Evolutionary conservation across 306 rosid genomes (phyloP).

Genomic region (Pterocarpus santalinus): DNA sequence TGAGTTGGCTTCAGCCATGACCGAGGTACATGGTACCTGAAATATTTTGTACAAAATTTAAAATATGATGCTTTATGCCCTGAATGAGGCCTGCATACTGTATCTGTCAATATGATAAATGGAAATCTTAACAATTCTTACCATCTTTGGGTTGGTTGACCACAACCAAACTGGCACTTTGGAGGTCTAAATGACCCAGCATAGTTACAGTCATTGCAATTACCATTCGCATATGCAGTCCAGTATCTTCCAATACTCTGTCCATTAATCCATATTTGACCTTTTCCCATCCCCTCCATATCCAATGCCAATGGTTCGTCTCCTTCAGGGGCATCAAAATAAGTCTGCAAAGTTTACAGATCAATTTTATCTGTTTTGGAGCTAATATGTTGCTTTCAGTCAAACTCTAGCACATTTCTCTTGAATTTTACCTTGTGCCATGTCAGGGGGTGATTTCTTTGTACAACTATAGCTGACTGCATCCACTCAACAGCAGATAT

Average conservation of each 20-base stretch:
- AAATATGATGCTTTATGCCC: neutral
- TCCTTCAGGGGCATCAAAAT: constrained; percentile 78
- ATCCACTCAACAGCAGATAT: constrained; percentile 78
- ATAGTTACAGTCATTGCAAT: constrained; percentile 75
- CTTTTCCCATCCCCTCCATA: constrained; percentile 90
- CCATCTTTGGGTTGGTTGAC: constrained; percentile 89
- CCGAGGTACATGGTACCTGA: constrained; percentile 89
- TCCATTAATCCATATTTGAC: constrained; percentile 92
- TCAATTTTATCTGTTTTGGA: constrained; percentile 11
- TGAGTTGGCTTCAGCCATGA: constrained; percentile 80
- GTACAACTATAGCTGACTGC: constrained; percentile 69
- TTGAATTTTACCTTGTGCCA: constrained; percentile 77
- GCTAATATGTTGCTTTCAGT: neutral
- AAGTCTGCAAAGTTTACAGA: constrained; percentile 56
- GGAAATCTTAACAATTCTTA: constrained; percentile 36
- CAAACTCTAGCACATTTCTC: constrained; percentile 1
- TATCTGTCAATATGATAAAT: too few relatives aligned
- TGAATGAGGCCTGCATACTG: too few relatives aligned
- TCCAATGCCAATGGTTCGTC: constrained; percentile 84
- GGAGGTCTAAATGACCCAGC: constrained; percentile 74
- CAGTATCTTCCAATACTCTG: constrained; percentile 93
- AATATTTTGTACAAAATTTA: constrained; percentile 26
- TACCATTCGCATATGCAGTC: constrained; percentile 82
- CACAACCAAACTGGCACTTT: constrained; percentile 88
- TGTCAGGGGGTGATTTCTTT: constrained; percentile 75